These are phyloP conservation scores for Pythium utonaiense DNA, from an alignment of 352 stramenopile genomes.

Conservation along the genomic window DNA sequence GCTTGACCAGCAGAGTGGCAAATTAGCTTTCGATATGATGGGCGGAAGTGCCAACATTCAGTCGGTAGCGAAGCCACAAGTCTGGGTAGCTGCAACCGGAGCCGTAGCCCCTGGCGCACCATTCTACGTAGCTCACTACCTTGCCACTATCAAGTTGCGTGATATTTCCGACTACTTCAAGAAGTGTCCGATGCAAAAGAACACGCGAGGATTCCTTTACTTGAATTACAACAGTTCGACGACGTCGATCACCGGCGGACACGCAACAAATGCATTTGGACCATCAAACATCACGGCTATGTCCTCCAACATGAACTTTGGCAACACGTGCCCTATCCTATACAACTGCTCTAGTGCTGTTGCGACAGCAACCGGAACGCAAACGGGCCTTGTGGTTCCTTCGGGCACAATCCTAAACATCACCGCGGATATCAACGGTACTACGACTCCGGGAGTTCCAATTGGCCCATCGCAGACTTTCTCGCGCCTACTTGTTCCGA, in stretches of 20 bases:
- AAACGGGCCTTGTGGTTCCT: slow-evolving; percentile 7
- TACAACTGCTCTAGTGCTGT: slow-evolving; percentile 4
- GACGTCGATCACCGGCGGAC: slow-evolving; percentile 14
- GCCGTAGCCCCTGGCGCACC: slow-evolving; percentile 14
- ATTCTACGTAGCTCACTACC: slow-evolving; percentile 20
- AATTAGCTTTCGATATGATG: slow-evolving; percentile 21
- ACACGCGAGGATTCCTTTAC: slow-evolving; percentile 20
- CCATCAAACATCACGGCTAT: slow-evolving; percentile 15
- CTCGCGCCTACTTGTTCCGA: slow-evolving; percentile 12
- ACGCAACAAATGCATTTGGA: not conserved
- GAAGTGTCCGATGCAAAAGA: slow-evolving; percentile 24
- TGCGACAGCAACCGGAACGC: slow-evolving; percentile 7
- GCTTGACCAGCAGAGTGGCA: slow-evolving; percentile 21
- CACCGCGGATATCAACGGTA: slow-evolving; percentile 15
- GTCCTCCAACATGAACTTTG: slow-evolving; percentile 21
- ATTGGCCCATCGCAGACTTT: slow-evolving; percentile 10
- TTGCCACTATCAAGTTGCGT: slow-evolving; percentile 20
- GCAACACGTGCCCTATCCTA: slow-evolving; percentile 16
- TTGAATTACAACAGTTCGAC: slow-evolving; percentile 22
- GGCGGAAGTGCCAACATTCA: too few relatives aligned
- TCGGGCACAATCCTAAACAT: slow-evolving; percentile 5
- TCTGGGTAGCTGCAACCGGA: slow-evolving; percentile 14
- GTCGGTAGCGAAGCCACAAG: slow-evolving; percentile 19
- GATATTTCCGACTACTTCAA: slow-evolving; percentile 24
- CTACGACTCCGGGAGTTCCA: not conserved